phyloP scores from a whole-genome alignment of 75 land plant genomes.

The Pinus albicaulis region DNA sequence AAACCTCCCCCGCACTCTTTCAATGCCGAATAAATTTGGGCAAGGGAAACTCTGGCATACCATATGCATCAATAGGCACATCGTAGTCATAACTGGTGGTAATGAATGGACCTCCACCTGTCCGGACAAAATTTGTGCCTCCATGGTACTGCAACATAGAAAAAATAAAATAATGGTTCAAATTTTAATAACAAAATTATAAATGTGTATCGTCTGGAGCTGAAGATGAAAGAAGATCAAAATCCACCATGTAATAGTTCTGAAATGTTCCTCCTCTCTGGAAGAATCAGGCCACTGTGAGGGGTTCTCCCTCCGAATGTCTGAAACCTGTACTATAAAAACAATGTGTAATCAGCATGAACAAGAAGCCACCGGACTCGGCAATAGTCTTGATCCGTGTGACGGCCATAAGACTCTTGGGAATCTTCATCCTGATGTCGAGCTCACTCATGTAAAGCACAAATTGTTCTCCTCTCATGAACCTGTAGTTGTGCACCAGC shows the following conservation, averaged over 20 bases:
- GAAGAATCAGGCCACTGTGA: constrained; percentile 88
- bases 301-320: constrained; percentile 73
- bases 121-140: constrained; percentile 76
- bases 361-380: constrained; percentile 52
- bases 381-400: too few species aligned
- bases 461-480: too few species aligned
- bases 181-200: neutral
- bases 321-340: constrained; percentile 50
- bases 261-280: constrained; percentile 95
- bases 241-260: constrained; percentile 89
- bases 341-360: neutral
- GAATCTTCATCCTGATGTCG: too few species aligned
- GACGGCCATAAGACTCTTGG: too few species aligned
- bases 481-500: too few species aligned
- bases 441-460: too few species aligned
- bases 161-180: neutral
- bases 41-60: constrained; percentile 10
- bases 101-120: constrained; percentile 74
- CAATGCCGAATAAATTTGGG: too few species aligned
- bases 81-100: constrained; percentile 85
- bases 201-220: neutral
- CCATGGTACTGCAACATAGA: constrained; percentile 12
- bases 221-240: neutral
- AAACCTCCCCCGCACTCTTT: too few species aligned
- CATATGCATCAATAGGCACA: constrained; percentile 69